phyloP scores from a whole-genome alignment of 2,329 filamentous ascomycete genomes.

The Venturia effusa region DNA sequence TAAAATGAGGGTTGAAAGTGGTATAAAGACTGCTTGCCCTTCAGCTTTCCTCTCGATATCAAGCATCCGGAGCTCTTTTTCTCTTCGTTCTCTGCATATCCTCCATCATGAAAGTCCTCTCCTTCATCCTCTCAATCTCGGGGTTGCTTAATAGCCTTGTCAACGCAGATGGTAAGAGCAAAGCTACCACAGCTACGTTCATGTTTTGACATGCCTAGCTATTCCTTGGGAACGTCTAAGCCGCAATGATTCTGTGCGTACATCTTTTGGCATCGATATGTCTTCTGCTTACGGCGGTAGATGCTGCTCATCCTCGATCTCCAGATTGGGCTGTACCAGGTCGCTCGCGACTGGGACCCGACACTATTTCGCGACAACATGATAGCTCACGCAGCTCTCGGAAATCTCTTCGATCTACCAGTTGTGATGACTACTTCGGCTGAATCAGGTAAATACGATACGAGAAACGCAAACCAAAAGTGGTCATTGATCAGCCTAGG shows the following conservation, averaged over 20 bases:
- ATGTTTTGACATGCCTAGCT: neutral
- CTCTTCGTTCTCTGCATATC: neutral
- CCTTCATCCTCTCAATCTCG: neutral
- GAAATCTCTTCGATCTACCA: constrained; percentile 55
- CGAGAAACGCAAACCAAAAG: neutral
- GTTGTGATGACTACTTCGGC: constrained; percentile 62
- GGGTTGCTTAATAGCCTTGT: neutral
- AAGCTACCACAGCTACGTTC: neutral
- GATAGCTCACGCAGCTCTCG: constrained; percentile 55
- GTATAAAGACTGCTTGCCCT: neutral
- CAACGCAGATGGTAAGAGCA: neutral
- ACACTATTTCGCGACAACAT: constrained; percentile 57
- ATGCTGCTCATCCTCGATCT: constrained; percentile 49
- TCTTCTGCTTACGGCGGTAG: constrained; percentile 18
- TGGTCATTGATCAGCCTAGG: constrained; percentile 27
- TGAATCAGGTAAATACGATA: constrained; percentile 33
- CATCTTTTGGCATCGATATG: neutral
- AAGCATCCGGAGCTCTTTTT: neutral
- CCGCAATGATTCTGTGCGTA: neutral
- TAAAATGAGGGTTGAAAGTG: neutral
- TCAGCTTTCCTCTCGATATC: neutral
- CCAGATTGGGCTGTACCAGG: constrained; percentile 47
- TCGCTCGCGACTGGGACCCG: constrained; percentile 56
- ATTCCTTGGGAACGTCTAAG: neutral
- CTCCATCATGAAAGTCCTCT: neutral